Conservation (phyloP, 1,284 basidiomycete genomes). For the Earliella scabrosa region DNA sequence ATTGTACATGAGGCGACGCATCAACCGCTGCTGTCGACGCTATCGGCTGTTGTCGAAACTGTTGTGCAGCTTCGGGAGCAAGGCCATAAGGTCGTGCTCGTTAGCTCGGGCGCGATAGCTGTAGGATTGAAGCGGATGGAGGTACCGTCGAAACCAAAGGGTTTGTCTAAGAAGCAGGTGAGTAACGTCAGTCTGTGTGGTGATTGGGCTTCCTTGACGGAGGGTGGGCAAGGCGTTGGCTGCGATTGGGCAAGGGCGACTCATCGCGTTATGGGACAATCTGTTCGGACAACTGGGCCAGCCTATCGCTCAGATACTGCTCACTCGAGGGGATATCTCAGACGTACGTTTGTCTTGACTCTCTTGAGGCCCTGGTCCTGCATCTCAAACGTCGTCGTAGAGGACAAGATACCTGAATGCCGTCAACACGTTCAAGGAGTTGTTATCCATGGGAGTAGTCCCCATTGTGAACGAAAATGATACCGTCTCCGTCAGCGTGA, state of each 20-base stretch:
- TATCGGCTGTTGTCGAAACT: slow-evolving; percentile 93
- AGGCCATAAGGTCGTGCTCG: slow-evolving; percentile 94
- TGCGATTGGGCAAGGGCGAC: slow-evolving; percentile 93
- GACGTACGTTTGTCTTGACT: slow-evolving; percentile 73
- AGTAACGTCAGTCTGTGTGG: background rate
- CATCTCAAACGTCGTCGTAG: slow-evolving; percentile 43
- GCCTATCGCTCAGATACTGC: slow-evolving; percentile 93
- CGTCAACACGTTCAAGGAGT: slow-evolving; percentile 89
- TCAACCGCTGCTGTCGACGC: slow-evolving; percentile 86
- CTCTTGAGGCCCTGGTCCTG: background rate
- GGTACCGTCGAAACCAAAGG: slow-evolving; percentile 80
- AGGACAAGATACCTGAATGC: slow-evolving; percentile 93
- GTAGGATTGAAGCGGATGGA: slow-evolving; percentile 94
- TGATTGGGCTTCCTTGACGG: too few species aligned
- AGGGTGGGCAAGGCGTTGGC: slow-evolving; percentile 71
- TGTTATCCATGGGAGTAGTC: slow-evolving; percentile 89
- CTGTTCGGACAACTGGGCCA: slow-evolving; percentile 93
- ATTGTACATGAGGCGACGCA: slow-evolving; percentile 92
- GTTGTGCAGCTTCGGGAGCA: slow-evolving; percentile 78
- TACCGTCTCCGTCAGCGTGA: slow-evolving; percentile 91
- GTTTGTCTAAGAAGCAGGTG: slow-evolving; percentile 89
- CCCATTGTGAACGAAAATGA: slow-evolving; percentile 98
- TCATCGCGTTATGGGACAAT: slow-evolving; percentile 98
- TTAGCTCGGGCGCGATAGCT: slow-evolving; percentile 96
- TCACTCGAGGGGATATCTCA: slow-evolving; percentile 95